Conservation (phyloP, 2,329 filamentous ascomycete genomes). For the Clathrospora elynae region DNA sequence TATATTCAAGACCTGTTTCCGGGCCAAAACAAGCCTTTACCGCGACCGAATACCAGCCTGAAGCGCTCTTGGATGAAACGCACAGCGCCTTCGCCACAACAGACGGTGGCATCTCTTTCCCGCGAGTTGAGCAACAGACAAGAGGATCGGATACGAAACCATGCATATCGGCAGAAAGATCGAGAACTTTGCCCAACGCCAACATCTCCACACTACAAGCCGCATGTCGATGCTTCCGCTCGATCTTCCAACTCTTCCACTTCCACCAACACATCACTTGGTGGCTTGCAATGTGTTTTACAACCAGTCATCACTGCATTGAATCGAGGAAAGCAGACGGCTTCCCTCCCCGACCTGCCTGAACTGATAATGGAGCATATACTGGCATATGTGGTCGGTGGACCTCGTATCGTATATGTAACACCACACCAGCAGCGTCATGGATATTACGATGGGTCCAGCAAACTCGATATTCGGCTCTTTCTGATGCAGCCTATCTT, state of each 20-base stretch:
- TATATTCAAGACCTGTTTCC: conserved; percentile 10
- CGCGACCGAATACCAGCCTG: background rate
- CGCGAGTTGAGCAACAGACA: background rate
- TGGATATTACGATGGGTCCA: conserved; percentile 23
- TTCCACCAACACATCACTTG: background rate
- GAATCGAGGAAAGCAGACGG: conserved; percentile 1
- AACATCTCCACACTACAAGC: conserved; percentile 7
- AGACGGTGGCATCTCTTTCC: too few relatives aligned
- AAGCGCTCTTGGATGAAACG: background rate
- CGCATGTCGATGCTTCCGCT: background rate
- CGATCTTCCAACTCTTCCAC: conserved; percentile 9
- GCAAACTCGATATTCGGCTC: conserved; percentile 28
- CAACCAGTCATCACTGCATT: background rate
- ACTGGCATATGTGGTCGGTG: conserved; percentile 23
- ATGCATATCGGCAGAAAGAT: background rate
- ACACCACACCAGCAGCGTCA: conserved; percentile 18
- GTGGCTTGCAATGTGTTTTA: conserved; percentile 1
- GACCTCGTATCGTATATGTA: conserved; percentile 23
- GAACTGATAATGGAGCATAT: conserved; percentile 27
- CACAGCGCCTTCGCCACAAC: background rate
- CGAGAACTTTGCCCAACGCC: background rate
- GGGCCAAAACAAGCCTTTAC: conserved; percentile 13
- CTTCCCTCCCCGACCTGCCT: conserved; percentile 20
- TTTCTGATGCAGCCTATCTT: conserved; percentile 27
- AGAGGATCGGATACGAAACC: conserved; percentile 9